A percentile compares a stretch with the other conserved stretches of the same genome.
These are phyloP conservation scores for Cladophialophora yegresii DNA, from an alignment of 2,329 filamentous ascomycete species.

Conservation along the genomic window DNA sequence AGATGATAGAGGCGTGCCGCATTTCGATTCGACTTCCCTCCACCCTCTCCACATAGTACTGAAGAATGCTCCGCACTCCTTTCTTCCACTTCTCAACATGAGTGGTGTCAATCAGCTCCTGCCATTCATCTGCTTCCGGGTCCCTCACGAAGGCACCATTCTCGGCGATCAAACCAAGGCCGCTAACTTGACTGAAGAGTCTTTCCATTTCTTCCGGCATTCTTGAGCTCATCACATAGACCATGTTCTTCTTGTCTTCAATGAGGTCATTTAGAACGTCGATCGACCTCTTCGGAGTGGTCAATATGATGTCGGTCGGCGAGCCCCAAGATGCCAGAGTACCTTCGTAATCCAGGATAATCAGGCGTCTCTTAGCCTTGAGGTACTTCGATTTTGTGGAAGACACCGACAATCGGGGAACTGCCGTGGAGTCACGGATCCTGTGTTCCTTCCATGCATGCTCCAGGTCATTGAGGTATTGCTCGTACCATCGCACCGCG, in stretches of 20 bases:
- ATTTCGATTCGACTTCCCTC: conserved; percentile 87
- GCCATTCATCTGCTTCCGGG: conserved; percentile 67
- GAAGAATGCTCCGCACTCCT: conserved; percentile 77
- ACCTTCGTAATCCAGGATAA: conserved; percentile 92
- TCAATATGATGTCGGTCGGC: conserved; percentile 78
- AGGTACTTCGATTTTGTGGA: conserved; percentile 67
- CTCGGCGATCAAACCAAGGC: conserved; percentile 86
- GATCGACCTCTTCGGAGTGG: conserved; percentile 81
- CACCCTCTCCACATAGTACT: conserved; percentile 86
- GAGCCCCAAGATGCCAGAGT: conserved; percentile 87
- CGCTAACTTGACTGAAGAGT: conserved; percentile 79
- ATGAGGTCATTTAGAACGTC: conserved; percentile 80
- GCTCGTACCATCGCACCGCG: conserved; percentile 81
- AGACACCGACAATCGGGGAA: conserved; percentile 76
- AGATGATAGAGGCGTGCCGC: conserved; percentile 85
- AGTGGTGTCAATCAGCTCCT: conserved; percentile 70
- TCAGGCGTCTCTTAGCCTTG: conserved; percentile 67
- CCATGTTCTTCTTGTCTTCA: conserved; percentile 75
- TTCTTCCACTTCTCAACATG: conserved; percentile 78
- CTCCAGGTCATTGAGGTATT: conserved; percentile 70
- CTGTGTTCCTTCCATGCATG: conserved; percentile 82
- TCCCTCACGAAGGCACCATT: conserved; percentile 89
- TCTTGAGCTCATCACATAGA: conserved; percentile 92
- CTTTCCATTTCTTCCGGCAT: conserved; percentile 85
- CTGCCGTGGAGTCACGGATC: conserved; percentile 77